These are phyloP conservation scores for Fusarium sp. DNA, from an alignment of 2,329 filamentous ascomycete genomes.

Conservation along the genomic window DNA sequence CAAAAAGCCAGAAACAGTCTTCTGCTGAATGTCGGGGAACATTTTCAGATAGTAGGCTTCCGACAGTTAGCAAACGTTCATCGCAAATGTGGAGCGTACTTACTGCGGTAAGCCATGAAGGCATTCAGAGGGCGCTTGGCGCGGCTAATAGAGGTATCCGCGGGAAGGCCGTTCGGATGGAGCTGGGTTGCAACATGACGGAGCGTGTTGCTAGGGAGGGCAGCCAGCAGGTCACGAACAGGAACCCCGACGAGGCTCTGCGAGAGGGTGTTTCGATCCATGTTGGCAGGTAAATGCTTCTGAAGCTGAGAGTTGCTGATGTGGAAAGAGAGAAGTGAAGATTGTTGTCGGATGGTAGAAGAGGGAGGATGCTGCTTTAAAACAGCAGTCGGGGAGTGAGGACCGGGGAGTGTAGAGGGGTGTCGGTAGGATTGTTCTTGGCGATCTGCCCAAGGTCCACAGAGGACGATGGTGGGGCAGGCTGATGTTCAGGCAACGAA, in stretches of 20 bases:
- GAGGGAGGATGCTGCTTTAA: neutral
- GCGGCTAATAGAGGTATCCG: neutral
- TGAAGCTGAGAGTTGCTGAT: neutral
- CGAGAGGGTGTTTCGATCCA: slow-evolving; percentile 33
- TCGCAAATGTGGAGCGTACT: neutral
- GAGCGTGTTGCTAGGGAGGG: slow-evolving; percentile 38
- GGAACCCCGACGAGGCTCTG: slow-evolving; percentile 27
- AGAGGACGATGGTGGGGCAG: neutral
- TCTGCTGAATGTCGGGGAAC: slow-evolving; percentile 62
- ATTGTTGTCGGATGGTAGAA: neutral
- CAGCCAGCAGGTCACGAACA: slow-evolving; percentile 29
- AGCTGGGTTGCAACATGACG: slow-evolving; percentile 32
- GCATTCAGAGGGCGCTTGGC: slow-evolving; percentile 48
- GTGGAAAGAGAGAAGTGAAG: neutral
- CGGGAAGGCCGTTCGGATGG: neutral
- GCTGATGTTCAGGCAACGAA: neutral
- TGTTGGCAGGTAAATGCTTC: slow-evolving; percentile 6
- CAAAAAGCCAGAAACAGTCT: slow-evolving; percentile 63
- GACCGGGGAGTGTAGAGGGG: neutral
- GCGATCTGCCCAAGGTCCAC: neutral
- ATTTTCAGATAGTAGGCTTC: slow-evolving; percentile 61
- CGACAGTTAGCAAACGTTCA: neutral
- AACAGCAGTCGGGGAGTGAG: neutral
- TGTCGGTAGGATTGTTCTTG: neutral
- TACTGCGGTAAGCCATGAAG: slow-evolving; percentile 51